phyloP scores from a whole-genome alignment of 306 rosid genomes.

The Trichosanthes truncata region DNA sequence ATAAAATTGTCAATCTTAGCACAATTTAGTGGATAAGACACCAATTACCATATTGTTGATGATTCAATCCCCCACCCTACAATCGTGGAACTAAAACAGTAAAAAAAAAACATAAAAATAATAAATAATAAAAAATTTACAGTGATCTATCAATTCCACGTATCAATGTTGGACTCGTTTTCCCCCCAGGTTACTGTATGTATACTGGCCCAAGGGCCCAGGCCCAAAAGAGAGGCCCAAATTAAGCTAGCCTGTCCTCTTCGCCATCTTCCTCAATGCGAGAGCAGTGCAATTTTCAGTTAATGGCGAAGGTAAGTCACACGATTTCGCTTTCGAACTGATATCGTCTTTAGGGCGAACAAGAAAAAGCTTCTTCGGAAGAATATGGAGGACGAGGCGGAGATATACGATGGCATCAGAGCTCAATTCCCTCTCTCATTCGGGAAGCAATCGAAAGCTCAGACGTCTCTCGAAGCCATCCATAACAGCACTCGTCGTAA shows the following conservation, averaged over 20 bases:
- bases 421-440: constrained; percentile 74
- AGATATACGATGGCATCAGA: constrained; percentile 60
- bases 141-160: too few species aligned
- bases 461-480: constrained; percentile 68
- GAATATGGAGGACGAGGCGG: constrained; percentile 57
- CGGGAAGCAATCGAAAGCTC: constrained; percentile 83
- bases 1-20: too few species aligned
- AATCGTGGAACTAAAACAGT: too few species aligned
- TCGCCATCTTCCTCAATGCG: neutral
- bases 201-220: neutral
- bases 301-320: neutral
- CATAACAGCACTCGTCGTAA: constrained; percentile 78
- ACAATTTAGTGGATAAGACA: too few species aligned
- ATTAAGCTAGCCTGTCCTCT: neutral
- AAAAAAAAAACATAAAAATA: too few species aligned
- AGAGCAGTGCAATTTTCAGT: neutral
- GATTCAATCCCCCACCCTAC: too few species aligned
- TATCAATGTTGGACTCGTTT: neutral
- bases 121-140: too few species aligned
- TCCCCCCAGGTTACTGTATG: neutral
- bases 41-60: too few species aligned
- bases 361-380: neutral
- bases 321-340: neutral
- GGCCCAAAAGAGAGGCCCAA: neutral
- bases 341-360: neutral